Evolutionary conservation across 345 rosid species (phyloP).

Genomic region (Populus pruinosa): DNA sequence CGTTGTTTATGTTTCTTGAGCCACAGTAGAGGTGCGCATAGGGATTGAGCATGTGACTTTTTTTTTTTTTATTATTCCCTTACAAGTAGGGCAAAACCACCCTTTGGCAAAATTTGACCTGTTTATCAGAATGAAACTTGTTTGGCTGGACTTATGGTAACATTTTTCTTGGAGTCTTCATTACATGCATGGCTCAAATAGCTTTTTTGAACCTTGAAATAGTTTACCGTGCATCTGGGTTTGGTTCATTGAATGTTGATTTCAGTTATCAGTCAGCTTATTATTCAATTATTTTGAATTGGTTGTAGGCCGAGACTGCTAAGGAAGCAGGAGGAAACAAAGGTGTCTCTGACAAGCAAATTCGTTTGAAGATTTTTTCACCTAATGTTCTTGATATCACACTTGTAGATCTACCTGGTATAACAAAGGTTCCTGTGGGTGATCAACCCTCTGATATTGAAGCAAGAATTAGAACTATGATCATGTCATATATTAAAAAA

Average conservation of each 20-base stretch:
- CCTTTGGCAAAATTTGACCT: neutral
- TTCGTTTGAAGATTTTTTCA: slow-evolving; percentile 79
- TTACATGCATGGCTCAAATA: neutral
- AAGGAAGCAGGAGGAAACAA: slow-evolving; percentile 85
- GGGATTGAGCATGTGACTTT: neutral
- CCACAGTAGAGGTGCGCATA: neutral
- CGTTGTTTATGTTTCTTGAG: neutral
- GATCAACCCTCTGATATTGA: slow-evolving; percentile 95
- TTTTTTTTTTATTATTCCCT: no score
- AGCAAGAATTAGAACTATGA: slow-evolving; percentile 94
- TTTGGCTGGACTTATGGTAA: neutral
- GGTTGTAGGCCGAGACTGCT: slow-evolving; percentile 71
- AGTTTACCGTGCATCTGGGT: neutral
- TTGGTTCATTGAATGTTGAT: neutral
- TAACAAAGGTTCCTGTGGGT: slow-evolving; percentile 94
- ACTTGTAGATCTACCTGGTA: slow-evolving; percentile 95
- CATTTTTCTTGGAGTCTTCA: neutral
- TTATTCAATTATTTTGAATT: neutral
- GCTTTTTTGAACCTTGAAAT: neutral
- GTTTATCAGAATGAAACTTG: neutral
- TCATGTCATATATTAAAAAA: slow-evolving; percentile 83
- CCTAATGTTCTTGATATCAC: slow-evolving; percentile 93
- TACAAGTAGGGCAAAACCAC: neutral
- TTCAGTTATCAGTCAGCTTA: neutral
- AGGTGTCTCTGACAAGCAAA: slow-evolving; percentile 89